phyloP scores from a whole-genome alignment of 139 green algal species.

The Chlorella sp. region DNA sequence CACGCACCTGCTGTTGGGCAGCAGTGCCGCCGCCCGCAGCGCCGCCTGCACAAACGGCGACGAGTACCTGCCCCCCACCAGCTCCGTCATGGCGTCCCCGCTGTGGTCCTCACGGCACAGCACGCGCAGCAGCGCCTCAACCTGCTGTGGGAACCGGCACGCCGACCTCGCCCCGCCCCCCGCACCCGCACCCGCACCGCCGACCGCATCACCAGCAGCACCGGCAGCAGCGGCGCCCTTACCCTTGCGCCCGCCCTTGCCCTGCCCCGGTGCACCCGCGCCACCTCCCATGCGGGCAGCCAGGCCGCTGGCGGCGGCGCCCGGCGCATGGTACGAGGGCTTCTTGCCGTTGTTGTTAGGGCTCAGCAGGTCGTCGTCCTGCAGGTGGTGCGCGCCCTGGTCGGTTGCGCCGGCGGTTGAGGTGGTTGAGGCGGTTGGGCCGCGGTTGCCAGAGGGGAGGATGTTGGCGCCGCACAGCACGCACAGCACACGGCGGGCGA shows the following conservation, averaged over 20 bases:
- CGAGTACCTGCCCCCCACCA: constrained; percentile 45
- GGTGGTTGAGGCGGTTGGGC: too few relatives aligned
- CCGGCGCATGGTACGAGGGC: not conserved
- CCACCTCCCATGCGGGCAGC: not conserved
- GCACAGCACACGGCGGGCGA: constrained; percentile 52
- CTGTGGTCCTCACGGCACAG: constrained; percentile 36
- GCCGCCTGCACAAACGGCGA: constrained; percentile 61
- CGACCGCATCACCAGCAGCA: too few relatives aligned
- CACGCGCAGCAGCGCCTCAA: constrained; percentile 13
- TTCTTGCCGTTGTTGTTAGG: too few relatives aligned
- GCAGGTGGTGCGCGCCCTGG: too few relatives aligned
- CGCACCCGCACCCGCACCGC: too few relatives aligned
- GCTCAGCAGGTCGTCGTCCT: too few relatives aligned
- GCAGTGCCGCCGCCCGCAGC: constrained; percentile 27
- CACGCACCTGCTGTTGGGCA: not conserved
- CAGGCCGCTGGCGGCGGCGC: not conserved
- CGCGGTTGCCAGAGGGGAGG: constrained; percentile 23
- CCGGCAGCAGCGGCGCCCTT: too few relatives aligned
- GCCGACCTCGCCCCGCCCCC: too few relatives aligned
- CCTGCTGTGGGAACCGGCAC: constrained; percentile 21
- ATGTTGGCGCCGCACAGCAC: constrained; percentile 50
- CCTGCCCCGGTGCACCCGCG: not conserved
- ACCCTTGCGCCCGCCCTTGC: not conserved
- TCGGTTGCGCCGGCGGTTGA: too few relatives aligned
- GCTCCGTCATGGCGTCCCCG: constrained; percentile 19